These are phyloP conservation scores for Elsinoe ampelina DNA, from an alignment of 2,329 filamentous ascomycete genomes.

Conservation along the genomic window DNA sequence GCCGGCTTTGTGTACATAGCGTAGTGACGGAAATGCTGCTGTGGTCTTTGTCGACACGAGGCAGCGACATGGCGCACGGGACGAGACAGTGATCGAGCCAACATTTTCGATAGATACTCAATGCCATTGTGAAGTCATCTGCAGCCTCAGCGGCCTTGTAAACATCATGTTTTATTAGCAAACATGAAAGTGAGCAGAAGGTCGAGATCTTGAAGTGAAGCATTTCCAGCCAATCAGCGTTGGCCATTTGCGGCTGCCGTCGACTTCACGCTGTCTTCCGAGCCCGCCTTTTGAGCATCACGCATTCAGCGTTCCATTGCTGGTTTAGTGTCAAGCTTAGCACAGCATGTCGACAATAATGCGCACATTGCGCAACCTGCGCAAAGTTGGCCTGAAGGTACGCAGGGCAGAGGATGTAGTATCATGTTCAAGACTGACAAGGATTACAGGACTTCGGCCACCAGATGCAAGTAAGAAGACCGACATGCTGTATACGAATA, in stretches of 20 bases:
- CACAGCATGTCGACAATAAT: conserved; percentile 77
- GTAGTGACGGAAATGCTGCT: background rate
- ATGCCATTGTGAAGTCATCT: background rate
- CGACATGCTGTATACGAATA: conserved; percentile 16
- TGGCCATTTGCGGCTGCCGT: conserved; percentile 1
- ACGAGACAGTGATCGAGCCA: background rate
- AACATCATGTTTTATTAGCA: background rate
- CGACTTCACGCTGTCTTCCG: background rate
- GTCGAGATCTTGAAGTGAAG: background rate
- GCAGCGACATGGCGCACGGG: background rate
- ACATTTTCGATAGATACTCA: background rate
- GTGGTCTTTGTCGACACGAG: background rate
- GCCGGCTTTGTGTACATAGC: background rate
- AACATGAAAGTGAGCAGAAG: background rate
- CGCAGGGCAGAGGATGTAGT: conserved; percentile 17
- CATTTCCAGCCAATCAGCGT: conserved; percentile 5
- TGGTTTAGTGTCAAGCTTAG: too few relatives aligned
- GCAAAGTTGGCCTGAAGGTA: conserved; percentile 83
- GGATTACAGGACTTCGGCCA: conserved; percentile 67
- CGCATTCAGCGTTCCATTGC: background rate
- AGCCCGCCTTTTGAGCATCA: too few relatives aligned
- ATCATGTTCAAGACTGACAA: conserved; percentile 25
- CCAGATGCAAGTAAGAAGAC: conserved; percentile 70
- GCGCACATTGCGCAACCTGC: conserved; percentile 78
- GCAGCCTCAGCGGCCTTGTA: background rate